Percentiles rank a stretch among this genome's conserved stretches.
These are phyloP conservation scores for Cardamine chenopodiifolia DNA, from an alignment of 345 rosid species.

Conservation along the genomic window DNA sequence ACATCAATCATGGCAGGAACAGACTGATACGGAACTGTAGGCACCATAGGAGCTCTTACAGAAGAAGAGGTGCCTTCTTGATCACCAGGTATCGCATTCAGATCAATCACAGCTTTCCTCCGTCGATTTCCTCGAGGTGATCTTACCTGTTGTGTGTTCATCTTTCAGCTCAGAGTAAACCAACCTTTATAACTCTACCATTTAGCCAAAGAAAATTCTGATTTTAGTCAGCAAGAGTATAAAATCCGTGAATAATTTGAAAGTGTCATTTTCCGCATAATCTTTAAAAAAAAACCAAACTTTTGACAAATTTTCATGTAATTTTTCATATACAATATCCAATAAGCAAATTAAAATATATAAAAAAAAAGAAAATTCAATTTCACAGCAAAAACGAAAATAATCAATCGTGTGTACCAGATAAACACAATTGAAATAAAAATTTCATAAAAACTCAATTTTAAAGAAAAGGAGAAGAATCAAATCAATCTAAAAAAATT, in stretches of 20 bases:
- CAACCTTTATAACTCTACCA: conserved; percentile 19
- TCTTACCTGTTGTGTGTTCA: conserved; percentile 30
- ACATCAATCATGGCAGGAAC: conserved; percentile 59
- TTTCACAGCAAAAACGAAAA: not conserved
- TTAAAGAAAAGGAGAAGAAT: not conserved
- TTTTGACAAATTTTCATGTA: not conserved
- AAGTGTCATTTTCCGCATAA: not conserved
- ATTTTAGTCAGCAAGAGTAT: not conserved
- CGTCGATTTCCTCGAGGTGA: conserved; percentile 27
- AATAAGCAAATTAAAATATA: not conserved
- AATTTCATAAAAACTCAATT: no score
- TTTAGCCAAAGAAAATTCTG: not conserved
- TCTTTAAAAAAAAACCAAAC: not conserved
- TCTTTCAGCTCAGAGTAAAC: conserved; percentile 21
- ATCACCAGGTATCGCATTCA: conserved; percentile 36
- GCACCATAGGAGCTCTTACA: conserved; percentile 10
- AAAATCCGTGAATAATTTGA: not conserved
- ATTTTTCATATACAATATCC: not conserved
- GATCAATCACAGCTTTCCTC: conserved; percentile 41
- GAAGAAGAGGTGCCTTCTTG: conserved; percentile 41
- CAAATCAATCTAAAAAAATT: not conserved
- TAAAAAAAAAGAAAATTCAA: not conserved
- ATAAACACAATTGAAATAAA: no score
- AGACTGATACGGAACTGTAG: conserved; percentile 40
- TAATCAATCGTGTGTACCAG: not conserved